Evolutionary conservation across 306 rosid species (phyloP).

Genomic region (Castanopsis chinensis): DNA sequence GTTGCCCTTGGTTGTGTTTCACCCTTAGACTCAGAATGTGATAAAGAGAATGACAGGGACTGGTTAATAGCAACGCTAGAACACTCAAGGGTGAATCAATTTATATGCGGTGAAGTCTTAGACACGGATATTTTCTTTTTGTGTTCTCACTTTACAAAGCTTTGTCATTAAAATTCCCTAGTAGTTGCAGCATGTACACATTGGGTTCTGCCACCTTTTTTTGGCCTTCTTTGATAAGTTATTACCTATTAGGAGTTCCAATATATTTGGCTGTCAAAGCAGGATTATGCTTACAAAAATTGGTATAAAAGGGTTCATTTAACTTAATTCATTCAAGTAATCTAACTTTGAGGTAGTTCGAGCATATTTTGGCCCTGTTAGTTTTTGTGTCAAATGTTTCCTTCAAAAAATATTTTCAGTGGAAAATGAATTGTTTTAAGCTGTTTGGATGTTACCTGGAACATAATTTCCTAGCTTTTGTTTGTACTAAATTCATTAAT

Average conservation of each 20-base stretch:
- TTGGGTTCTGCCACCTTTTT: background rate
- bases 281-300: background rate
- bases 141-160: background rate
- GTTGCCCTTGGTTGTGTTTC: slow-evolving; percentile 19
- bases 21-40: slow-evolving; percentile 6
- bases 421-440: no score
- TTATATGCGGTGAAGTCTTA: background rate
- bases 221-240: background rate
- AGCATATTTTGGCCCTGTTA: background rate
- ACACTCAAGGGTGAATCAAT: background rate
- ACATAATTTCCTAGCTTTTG: no score
- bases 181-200: no score
- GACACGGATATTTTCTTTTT: background rate
- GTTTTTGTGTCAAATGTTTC: background rate
- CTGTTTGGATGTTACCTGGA: no score
- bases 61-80: background rate
- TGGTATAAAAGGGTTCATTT: background rate
- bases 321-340: background rate
- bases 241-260: background rate
- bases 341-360: background rate
- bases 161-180: background rate
- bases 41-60: background rate
- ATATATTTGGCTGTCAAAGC: background rate
- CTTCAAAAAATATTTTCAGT: no score
- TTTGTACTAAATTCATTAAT: no score